phyloP scores from a whole-genome alignment of 768 basidiomycete genomes.

The Pulveroboletus sp. region DNA sequence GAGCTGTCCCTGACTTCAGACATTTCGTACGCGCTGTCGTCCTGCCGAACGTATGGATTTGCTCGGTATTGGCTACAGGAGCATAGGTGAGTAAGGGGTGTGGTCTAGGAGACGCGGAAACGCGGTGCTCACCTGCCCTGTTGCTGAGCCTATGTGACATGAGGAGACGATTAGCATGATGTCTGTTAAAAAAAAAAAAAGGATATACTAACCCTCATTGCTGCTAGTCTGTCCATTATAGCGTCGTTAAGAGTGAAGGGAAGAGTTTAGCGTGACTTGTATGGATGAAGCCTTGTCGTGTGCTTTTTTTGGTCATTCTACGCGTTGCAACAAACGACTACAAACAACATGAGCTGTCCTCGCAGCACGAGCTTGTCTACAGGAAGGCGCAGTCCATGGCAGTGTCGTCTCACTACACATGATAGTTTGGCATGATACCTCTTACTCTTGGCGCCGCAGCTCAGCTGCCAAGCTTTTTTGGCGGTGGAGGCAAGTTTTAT shows the following conservation, averaged over 20 bases:
- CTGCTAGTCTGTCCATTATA: conserved; percentile 81
- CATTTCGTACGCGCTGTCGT: conserved; percentile 63
- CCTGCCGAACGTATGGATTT: conserved; percentile 69
- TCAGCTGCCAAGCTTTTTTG: too few species aligned
- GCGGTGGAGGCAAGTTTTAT: too few species aligned
- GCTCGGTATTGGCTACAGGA: conserved; percentile 33
- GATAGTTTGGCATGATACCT: too few species aligned
- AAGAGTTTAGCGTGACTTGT: neutral
- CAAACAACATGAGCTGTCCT: too few species aligned
- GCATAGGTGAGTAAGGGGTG: neutral
- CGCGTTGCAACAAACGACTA: conserved; percentile 11
- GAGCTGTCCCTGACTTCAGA: conserved; percentile 60
- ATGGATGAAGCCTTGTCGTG: neutral
- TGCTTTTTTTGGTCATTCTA: too few species aligned
- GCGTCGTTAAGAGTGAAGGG: conserved; percentile 51
- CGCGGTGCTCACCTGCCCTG: conserved; percentile 46
- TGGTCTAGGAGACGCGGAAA: neutral
- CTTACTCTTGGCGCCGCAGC: too few species aligned
- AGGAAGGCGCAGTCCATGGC: too few species aligned
- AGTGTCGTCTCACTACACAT: too few species aligned
- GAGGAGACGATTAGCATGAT: conserved; percentile 5
- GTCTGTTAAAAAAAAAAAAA: neutral
- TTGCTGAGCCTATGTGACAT: conserved; percentile 56
- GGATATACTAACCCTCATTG: conserved; percentile 60
- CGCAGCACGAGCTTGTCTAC: too few species aligned